Base-by-base conservation (phyloP, 2,329 filamentous ascomycete genomes). In the Monilinia fructicola region DNA sequence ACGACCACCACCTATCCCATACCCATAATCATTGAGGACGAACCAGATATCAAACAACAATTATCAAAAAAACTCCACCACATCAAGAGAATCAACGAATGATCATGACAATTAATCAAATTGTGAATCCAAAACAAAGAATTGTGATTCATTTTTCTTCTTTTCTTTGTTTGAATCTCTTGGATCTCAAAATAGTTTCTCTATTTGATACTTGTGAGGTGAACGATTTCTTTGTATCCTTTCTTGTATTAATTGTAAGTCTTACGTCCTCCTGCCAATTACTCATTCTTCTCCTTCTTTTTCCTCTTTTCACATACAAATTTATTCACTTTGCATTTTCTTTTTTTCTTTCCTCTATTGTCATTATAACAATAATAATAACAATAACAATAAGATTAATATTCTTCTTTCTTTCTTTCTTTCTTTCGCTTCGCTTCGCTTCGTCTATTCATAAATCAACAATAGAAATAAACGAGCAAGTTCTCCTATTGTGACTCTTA, bases 401-500 rank as follows among this genome's bases (percentile, higher is more conserved):
- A 42, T 1, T 42, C 16, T 16, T 18, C 40, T 42, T 16, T 16
- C 6, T 16, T 42, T 18, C 40, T 42, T 16, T 16, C 6, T 16
- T 42, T 18, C 14, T 5, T 42, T 16, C 40, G 31, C 40, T 40
- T 48, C 5, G 6, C 18, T 23, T 60, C 56, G 42, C 42, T 60
- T 60, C 56, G 28, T 21, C n/a, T 35, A 38, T 35, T 35, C 23
- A 9, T 35, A 18, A 28, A 14, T 38, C 31, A 52, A 54, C 64
- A 65, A 65, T 60, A 65, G 54, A 53, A 53, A 64, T 26, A 60
- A 50, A 50, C 16, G 56, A 60, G 56, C 26, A 50, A 50, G 56
- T 60, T 31, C 54, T 65, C 64, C 64, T 59, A 65, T 65, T 65
- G 46, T 60, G 54, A 53, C 46, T 60, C 54, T 12, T 10, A n/a